phyloP scores from a whole-genome alignment of 2,329 filamentous ascomycete genomes.

The Fusarium paranaense region DNA sequence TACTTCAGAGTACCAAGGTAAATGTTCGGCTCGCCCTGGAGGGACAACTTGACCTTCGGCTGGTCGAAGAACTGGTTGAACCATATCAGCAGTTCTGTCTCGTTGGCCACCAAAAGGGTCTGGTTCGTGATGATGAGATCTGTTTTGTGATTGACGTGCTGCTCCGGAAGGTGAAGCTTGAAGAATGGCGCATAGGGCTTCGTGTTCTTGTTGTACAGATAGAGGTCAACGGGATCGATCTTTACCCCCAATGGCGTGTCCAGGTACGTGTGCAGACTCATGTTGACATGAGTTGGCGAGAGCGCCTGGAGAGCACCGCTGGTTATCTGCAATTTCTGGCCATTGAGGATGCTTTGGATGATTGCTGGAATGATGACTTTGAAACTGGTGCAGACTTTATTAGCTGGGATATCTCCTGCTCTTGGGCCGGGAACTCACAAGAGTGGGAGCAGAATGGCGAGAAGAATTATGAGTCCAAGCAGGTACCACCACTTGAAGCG shows the following conservation, averaged over 20 bases:
- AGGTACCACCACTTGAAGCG: conserved; percentile 59
- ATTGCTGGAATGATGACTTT: conserved; percentile 59
- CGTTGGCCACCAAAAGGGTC: conserved; percentile 50
- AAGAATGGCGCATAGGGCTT: conserved; percentile 33
- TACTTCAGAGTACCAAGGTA: conserved; percentile 55
- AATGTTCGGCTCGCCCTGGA: conserved; percentile 51
- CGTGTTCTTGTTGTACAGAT: conserved; percentile 55
- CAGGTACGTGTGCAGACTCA: conserved; percentile 53
- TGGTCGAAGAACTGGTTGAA: conserved; percentile 55
- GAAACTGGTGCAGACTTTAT: conserved; percentile 50
- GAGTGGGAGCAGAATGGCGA: conserved; percentile 59
- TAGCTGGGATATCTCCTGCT: background rate
- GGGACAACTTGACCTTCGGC: conserved; percentile 50
- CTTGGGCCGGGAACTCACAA: conserved; percentile 51
- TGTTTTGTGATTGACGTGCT: conserved; percentile 51
- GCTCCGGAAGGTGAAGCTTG: conserved; percentile 45
- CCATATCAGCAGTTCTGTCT: conserved; percentile 54
- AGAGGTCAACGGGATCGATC: conserved; percentile 53
- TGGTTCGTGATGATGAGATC: conserved; percentile 50
- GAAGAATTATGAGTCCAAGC: conserved; percentile 53
- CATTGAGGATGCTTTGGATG: conserved; percentile 57
- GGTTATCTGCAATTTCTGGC: conserved; percentile 54
- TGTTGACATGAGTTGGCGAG: conserved; percentile 47
- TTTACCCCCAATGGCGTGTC: conserved; percentile 52
- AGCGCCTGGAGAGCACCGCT: conserved; percentile 51